Percentiles rank a stretch among this genome's conserved stretches.
These are phyloP conservation scores for Neonectria ditissima DNA, from an alignment of 2,329 filamentous ascomycete genomes.

Conservation along the genomic window DNA sequence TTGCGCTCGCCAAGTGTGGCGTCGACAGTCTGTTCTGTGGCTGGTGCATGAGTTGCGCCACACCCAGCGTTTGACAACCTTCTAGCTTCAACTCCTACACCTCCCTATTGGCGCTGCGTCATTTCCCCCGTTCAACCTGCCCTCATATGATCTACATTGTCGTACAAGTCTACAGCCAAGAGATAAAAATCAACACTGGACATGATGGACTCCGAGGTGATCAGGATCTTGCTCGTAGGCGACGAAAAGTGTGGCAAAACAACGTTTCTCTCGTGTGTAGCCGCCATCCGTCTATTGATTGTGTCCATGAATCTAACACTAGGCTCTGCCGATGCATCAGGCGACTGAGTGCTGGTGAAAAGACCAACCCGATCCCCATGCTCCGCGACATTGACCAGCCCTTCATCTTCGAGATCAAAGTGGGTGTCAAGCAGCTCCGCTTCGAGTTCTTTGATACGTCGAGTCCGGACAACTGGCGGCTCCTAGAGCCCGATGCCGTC, in stretches of 20 bases:
- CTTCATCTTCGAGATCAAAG: conserved; percentile 67
- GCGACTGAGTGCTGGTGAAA: conserved; percentile 62
- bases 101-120: not conserved
- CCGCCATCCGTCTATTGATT: conserved; percentile 24
- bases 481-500: conserved; percentile 68
- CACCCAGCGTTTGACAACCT: conserved; percentile 7
- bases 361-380: conserved; percentile 57
- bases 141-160: not conserved
- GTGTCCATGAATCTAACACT: conserved; percentile 20
- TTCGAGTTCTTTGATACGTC: conserved; percentile 72
- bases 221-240: conserved; percentile 69
- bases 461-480: conserved; percentile 68
- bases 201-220: conserved; percentile 60
- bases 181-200: not conserved
- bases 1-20: conserved; percentile 38
- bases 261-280: conserved; percentile 69
- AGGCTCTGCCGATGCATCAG: conserved; percentile 49
- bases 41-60: conserved; percentile 21
- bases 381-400: conserved; percentile 71
- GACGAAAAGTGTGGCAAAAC: conserved; percentile 71
- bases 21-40: conserved; percentile 29
- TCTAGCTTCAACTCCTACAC: not conserved
- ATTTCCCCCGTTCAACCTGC: conserved; percentile 22
- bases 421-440: conserved; percentile 55
- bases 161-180: not conserved